Evolutionary conservation across 305 asterid species (phyloP), one percentile per base, ranked within the genome.

Genomic region (Fraxinus platypoda): DNA sequence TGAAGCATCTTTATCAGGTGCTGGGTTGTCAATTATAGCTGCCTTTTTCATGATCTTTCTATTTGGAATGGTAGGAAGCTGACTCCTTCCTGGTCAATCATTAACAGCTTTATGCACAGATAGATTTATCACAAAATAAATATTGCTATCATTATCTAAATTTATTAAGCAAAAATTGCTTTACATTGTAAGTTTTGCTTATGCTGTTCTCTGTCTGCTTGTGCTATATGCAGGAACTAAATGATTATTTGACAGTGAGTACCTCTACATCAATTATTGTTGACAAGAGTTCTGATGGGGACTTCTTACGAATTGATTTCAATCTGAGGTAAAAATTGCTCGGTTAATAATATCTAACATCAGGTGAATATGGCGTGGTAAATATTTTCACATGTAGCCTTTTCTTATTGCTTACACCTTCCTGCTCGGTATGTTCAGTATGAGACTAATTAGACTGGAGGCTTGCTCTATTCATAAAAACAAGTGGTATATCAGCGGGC

Each of bases 1-100:
- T 3, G 99, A 95, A 87, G 98, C 99, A 82, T 95, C 99, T 26
- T 81, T 95, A 52, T 95, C 98, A 49, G 99, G 99, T 85, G 99
- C 98, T 88, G 99, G 99, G 71, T 86, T 95, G 89, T 95, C 99
- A 85, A 91, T 95, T 73, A 15, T 91, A 84, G 99, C 99, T 52
- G 99, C 99, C 76, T 79, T 95, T 80, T 83, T 82, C 85, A 95
- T 95, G 97, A 85, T 91, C 86, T 90, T 95, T 87, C 88, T 95
- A 78, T 95, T 95, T 91, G 99, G 99, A 88, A 94, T 95, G 99
- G 99, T 95, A 87, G 81, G 92, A 81, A 84, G 70, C 78, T 74
- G 75, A 54, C 81, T 79, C 34, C 75, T 77, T 6, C 49, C 38
- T 70, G 46, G 76, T 37, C 25, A 77, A 31, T 64, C 37, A 70